Percentiles rank a stretch among this genome's conserved stretches.
phyloP scores from a whole-genome alignment of 148 eudicot species.

The Rhododendron mucronatum region DNA sequence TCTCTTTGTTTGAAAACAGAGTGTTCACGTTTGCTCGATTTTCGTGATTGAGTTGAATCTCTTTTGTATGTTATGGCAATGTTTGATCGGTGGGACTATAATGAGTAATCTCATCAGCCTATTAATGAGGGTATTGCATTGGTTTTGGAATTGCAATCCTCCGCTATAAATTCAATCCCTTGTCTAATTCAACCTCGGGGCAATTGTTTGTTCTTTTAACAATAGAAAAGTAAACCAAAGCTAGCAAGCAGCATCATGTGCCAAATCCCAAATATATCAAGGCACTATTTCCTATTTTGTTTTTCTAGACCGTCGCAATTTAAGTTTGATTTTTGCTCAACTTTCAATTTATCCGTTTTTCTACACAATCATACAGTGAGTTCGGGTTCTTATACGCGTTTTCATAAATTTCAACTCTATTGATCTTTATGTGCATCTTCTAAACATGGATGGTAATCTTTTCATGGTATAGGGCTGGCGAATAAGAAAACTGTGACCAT shows the following conservation, averaged over 20 bases:
- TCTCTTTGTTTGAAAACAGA: not conserved
- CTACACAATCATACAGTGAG: not conserved
- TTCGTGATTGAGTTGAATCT: not conserved
- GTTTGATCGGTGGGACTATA: not conserved
- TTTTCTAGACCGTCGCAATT: too few relatives aligned
- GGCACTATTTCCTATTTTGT: not conserved
- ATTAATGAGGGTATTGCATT: not conserved
- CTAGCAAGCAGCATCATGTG: not conserved
- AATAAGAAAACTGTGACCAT: constrained; percentile 85
- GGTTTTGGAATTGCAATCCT: not conserved
- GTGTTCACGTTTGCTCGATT: not conserved
- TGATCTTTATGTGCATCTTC: not conserved
- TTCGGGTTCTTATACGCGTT: not conserved
- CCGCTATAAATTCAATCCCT: not conserved
- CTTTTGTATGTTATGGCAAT: not conserved
- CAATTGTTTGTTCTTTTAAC: not conserved
- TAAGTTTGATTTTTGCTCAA: not conserved
- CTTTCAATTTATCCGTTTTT: not conserved
- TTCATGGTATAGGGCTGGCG: constrained; percentile 53
- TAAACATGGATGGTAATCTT: not conserved
- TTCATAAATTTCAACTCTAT: not conserved
- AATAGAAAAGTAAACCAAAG: not conserved
- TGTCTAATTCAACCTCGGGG: not conserved
- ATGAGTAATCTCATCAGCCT: not conserved
- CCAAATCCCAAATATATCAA: not conserved